Percentiles rank a stretch among this genome's conserved stretches.
Evolutionary conservation across 2,329 filamentous ascomycete genomes (phyloP).

Genomic region (Myriosclerotinia curreyana): DNA sequence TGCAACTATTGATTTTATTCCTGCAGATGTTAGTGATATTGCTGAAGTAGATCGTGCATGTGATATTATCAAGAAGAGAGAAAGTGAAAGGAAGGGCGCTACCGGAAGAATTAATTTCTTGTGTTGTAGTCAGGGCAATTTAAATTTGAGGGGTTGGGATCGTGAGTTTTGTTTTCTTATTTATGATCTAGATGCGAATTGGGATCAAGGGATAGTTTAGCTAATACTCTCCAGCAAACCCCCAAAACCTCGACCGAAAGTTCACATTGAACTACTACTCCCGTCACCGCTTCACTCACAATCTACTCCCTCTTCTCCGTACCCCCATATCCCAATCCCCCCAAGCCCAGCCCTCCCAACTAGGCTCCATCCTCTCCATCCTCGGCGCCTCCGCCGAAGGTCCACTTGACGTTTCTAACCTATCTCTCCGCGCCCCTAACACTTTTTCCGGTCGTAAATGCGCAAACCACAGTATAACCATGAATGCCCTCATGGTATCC

Average conservation of each 20-base stretch:
- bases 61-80: conserved; percentile 48
- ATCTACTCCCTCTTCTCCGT: conserved; percentile 58
- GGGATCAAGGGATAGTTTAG: conserved; percentile 31
- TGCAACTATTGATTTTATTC: conserved; percentile 47
- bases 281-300: conserved; percentile 54
- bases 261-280: conserved; percentile 49
- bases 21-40: conserved; percentile 47
- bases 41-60: conserved; percentile 49
- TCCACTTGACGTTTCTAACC: not conserved
- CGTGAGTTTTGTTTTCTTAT: too few relatives aligned
- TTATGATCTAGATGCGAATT: too few relatives aligned
- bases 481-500: not conserved
- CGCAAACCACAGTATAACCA: not conserved
- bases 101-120: too few relatives aligned
- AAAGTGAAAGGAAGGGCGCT: conserved; percentile 54
- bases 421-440: not conserved
- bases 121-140: conserved; percentile 51
- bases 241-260: conserved; percentile 37
- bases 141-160: too few relatives aligned
- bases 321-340: too few relatives aligned
- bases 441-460: not conserved
- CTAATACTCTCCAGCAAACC: conserved; percentile 29
- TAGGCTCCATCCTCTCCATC: conserved; percentile 1
- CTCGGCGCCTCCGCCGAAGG: not conserved
- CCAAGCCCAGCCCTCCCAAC: too few relatives aligned